Conservation (phyloP, 202 grass and related monocot species). For the Schoenoplectus tabernaemontani region DNA sequence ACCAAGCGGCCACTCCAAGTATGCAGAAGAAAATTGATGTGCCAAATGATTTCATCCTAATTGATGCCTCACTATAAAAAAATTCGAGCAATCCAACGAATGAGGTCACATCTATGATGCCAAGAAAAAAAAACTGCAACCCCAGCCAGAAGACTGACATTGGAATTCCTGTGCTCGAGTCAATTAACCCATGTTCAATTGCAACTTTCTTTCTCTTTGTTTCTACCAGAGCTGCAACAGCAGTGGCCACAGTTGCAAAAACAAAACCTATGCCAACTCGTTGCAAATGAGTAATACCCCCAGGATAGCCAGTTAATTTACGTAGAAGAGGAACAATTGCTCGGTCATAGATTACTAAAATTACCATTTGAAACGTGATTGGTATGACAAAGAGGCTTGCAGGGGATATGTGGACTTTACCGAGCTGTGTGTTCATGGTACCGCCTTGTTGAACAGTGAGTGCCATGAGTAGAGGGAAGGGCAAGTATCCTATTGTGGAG, state of each 20-base stretch:
- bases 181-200: conserved; percentile 22
- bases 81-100: conserved; percentile 68
- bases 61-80: conserved; percentile 49
- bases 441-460: conserved; percentile 63
- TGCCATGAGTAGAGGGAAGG: conserved; percentile 37
- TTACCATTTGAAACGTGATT: conserved; percentile 48
- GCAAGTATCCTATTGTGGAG: conserved; percentile 32
- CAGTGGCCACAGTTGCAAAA: conserved; percentile 25
- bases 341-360: conserved; percentile 41
- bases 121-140: conserved; percentile 48
- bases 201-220: conserved; percentile 34
- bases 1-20: conserved; percentile 38
- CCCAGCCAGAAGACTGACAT: conserved; percentile 56
- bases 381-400: conserved; percentile 56
- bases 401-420: conserved; percentile 39
- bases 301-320: conserved; percentile 37
- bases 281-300: conserved; percentile 57
- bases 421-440: conserved; percentile 61
- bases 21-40: conserved; percentile 64
- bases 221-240: conserved; percentile 52
- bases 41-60: conserved; percentile 60
- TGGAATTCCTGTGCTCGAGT: conserved; percentile 34
- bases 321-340: conserved; percentile 35
- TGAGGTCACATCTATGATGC: conserved; percentile 52
- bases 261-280: conserved; percentile 45